Base-by-base conservation (phyloP, 441 rosid genomes). In the Eutrema salsugineum region DNA sequence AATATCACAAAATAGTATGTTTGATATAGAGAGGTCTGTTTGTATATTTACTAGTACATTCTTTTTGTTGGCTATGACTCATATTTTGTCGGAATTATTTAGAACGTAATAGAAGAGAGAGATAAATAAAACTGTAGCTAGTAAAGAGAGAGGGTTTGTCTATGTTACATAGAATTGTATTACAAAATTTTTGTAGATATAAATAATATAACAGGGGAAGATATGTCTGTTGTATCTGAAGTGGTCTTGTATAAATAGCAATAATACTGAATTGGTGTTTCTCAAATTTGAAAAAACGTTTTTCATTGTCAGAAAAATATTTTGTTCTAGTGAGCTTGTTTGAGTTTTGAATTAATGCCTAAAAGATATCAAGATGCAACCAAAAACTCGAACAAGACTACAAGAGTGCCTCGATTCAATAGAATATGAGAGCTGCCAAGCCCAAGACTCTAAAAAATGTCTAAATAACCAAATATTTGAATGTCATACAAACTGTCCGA, bases 131-230 rank as follows among this genome's bases (percentile, higher is more conserved):
- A 28, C 5, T 54, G 38, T 69, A 54, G 27, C 27, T 24, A 24
- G 66, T 39, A 61, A 75, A 30, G 42, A 10, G 49, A 60, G 43
- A 27, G 44, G 63, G 47, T 27, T 42, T 67, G 58, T 27, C 43
- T 67, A 53, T 68, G 61, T 55, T 76, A 55, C 66, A 69, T 68
- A 68, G 79, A 75, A 44, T n/a, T n/a, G n/a, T 51, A 50, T 63
- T 56, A 55, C 74, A 47, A 68, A 68, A 24, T 60, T 68, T 68
- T 69, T 63, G 75, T 76, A 76, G 66, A 75, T 75, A 46, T 49
- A 16, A 10, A 1, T 16, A n/a, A 55, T 33, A 36, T 40, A 22
- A 3, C 32, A 42, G 10, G 48, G 47, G 59, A 66, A 59, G 33
- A 38, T 50, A 11, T 54, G 51, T 61, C 33, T 68, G 15, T 47